Percentiles rank a stretch among this genome's conserved stretches.
phyloP scores from a whole-genome alignment of 768 basidiomycete species.

The Boletus vinaceobasis region DNA sequence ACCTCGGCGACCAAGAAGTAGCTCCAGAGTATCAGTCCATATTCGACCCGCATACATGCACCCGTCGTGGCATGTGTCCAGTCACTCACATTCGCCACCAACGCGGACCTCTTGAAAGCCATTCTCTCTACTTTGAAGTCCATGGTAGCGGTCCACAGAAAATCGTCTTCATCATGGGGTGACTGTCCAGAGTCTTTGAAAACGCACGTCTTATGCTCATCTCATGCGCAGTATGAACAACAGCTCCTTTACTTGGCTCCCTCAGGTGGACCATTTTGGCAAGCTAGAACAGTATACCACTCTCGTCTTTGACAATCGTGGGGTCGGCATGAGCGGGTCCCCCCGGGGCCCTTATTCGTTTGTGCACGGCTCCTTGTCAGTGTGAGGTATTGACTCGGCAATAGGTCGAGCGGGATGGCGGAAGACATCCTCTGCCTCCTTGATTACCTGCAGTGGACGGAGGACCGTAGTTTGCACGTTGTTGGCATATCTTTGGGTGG shows the following conservation, averaged over 20 bases:
- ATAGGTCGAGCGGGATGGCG: conserved; percentile 74
- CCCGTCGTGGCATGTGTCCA: conserved; percentile 73
- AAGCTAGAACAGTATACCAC: conserved; percentile 50
- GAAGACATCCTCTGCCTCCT: conserved; percentile 66
- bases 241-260: conserved; percentile 58
- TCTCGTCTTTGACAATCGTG: conserved; percentile 82
- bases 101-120: conserved; percentile 52
- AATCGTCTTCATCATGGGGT: conserved; percentile 78
- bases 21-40: conserved; percentile 36
- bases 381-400: background rate
- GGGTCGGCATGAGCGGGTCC: conserved; percentile 70
- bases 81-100: conserved; percentile 52
- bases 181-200: background rate
- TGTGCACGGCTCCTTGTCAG: conserved; percentile 16
- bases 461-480: conserved; percentile 56
- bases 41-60: conserved; percentile 60
- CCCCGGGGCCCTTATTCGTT: conserved; percentile 79
- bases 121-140: conserved; percentile 76
- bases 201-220: background rate
- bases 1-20: conserved; percentile 10
- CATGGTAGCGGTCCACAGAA: conserved; percentile 68
- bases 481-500: conserved; percentile 78
- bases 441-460: conserved; percentile 71
- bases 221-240: conserved; percentile 49
- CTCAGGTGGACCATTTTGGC: conserved; percentile 65